Evolutionary conservation across 495 filamentous ascomycete genomes (phyloP).

Genomic region (Chaetomium fimeti): DNA sequence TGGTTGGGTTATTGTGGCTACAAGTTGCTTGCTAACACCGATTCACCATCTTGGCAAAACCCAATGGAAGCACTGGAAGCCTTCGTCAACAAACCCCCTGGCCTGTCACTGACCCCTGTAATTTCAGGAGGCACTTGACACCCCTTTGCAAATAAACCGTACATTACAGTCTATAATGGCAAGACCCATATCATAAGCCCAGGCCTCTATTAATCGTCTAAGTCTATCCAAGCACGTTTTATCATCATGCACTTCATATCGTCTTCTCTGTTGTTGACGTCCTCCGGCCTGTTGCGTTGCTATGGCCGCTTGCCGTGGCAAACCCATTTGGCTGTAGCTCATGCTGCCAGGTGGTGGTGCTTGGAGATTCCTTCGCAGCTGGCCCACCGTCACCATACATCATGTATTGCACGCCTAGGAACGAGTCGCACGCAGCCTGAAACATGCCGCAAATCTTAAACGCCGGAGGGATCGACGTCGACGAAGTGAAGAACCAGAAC

Average conservation of each 20-base stretch:
- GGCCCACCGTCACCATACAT: constrained; percentile 66
- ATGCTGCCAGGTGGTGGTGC: constrained; percentile 23
- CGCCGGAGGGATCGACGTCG: constrained; percentile 71
- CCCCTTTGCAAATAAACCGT: neutral
- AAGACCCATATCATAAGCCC: neutral
- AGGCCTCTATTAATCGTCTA: constrained; percentile 17
- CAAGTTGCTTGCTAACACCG: constrained; percentile 27
- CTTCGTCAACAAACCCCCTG: constrained; percentile 12
- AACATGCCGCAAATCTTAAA: constrained; percentile 93
- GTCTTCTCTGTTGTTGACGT: constrained; percentile 43
- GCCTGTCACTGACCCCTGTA: constrained; percentile 5
- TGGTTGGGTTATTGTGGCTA: constrained; percentile 4
- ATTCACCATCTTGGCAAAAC: constrained; percentile 19
- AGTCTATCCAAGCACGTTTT: constrained; percentile 4
- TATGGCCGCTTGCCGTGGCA: constrained; percentile 31
- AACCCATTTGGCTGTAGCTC: constrained; percentile 16
- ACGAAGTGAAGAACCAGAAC: constrained; percentile 82
- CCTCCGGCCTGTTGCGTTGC: constrained; percentile 37
- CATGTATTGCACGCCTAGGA: constrained; percentile 81
- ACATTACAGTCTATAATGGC: neutral
- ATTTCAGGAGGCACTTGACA: neutral
- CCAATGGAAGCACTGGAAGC: neutral
- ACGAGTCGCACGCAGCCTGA: constrained; percentile 80
- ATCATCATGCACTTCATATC: constrained; percentile 22
- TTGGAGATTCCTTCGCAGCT: constrained; percentile 19